These are phyloP conservation scores for Fusarium napiforme DNA, from an alignment of 2,329 filamentous ascomycete species.

Conservation along the genomic window DNA sequence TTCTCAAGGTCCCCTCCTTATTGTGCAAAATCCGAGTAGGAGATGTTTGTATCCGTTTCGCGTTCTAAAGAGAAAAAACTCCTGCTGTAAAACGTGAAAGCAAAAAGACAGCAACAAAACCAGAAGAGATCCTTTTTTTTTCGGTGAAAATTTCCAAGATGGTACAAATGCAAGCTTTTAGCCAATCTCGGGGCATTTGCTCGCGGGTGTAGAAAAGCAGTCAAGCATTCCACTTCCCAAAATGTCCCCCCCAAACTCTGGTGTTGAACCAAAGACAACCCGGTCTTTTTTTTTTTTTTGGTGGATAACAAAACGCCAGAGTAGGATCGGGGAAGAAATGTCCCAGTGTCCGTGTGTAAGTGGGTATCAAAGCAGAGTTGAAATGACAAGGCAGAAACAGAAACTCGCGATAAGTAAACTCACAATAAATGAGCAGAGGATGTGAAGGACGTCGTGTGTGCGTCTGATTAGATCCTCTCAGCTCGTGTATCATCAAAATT, in stretches of 20 bases:
- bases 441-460: slow-evolving; percentile 33
- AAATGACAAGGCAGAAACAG: slow-evolving; percentile 35
- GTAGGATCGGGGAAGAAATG: slow-evolving; percentile 21
- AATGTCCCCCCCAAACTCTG: slow-evolving; percentile 18
- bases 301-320: slow-evolving; percentile 39
- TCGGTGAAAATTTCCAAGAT: slow-evolving; percentile 28
- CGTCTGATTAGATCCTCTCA: slow-evolving; percentile 52
- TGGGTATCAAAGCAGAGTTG: slow-evolving; percentile 44
- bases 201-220: slow-evolving; percentile 36
- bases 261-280: slow-evolving; percentile 31
- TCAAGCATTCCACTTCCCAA: slow-evolving; percentile 36
- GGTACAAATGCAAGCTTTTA: slow-evolving; percentile 31
- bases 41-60: slow-evolving; percentile 40
- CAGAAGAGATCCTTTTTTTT: slow-evolving; percentile 37
- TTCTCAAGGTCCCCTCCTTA: not conserved
- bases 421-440: slow-evolving; percentile 49
- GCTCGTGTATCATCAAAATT: slow-evolving; percentile 56
- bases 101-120: slow-evolving; percentile 34
- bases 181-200: slow-evolving; percentile 40
- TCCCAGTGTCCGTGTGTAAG: slow-evolving; percentile 30
- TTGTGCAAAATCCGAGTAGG: slow-evolving; percentile 29
- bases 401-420: slow-evolving; percentile 21
- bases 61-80: slow-evolving; percentile 42
- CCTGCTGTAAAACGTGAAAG: slow-evolving; percentile 32
- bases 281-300: slow-evolving; percentile 25